Evolutionary conservation across 306 rosid species (phyloP).

Genomic region (Castanopsis chinensis): DNA sequence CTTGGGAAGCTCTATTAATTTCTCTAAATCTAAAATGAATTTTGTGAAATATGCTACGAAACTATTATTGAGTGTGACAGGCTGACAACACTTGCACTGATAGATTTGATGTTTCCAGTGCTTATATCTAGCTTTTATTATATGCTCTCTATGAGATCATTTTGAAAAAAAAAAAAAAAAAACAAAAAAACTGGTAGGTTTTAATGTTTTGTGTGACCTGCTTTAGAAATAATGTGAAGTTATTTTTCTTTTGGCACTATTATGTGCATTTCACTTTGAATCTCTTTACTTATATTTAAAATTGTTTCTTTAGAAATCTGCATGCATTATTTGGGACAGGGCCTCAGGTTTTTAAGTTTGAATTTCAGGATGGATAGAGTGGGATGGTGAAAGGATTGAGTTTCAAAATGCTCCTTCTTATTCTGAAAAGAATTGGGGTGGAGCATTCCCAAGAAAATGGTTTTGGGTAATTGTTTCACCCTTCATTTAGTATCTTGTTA

Average conservation of each 20-base stretch:
- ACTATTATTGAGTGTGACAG: not conserved
- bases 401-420: constrained; percentile 90
- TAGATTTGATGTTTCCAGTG: not conserved
- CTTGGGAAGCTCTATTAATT: too few species aligned
- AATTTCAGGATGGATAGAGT: constrained; percentile 98
- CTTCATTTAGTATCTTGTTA: constrained; percentile 20
- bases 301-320: constrained; percentile 1
- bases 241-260: not conserved
- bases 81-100: not conserved
- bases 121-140: not conserved
- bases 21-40: too few species aligned
- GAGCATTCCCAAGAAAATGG: constrained; percentile 97
- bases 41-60: not conserved
- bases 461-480: constrained; percentile 73
- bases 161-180: too few species aligned
- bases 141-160: not conserved
- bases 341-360: constrained; percentile 34
- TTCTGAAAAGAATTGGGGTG: constrained; percentile 98
- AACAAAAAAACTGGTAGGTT: too few species aligned
- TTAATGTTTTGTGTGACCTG: too few species aligned
- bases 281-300: not conserved
- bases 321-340: constrained; percentile 16
- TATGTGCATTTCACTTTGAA: not conserved
- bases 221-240: too few species aligned
- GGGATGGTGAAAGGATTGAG: constrained; percentile 92